Evolutionary conservation across 225 moss, liverwort and hornwort species (phyloP), one percentile per base, ranked within the genome.

Genomic region (Bryum argenteum): DNA sequence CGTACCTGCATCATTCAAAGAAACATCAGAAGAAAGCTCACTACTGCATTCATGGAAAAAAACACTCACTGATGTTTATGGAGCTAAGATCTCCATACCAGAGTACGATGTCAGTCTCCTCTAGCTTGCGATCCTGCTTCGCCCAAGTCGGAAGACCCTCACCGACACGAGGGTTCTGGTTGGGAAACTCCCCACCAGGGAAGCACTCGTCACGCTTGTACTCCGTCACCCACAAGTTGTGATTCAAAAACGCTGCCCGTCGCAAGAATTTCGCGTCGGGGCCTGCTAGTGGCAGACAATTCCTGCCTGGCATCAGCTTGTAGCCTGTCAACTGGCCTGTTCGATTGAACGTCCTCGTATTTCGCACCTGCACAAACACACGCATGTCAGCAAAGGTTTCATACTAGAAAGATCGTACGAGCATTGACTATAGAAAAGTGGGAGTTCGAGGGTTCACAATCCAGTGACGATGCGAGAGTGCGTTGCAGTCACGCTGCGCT

Each of bases 111-210:
- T 98, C 97, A 20, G 97, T 90, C 75, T 94, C 97, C 57, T 98
- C 97, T 10, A 98, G 81, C 69, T 92, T 92, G 66, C 97, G 81
- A 72, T 98, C 94, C 75, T 89, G 81, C 84, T 92, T 81, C 39
- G 79, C 89, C 94, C 97, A 98, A 26, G 97, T 98, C 2, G 88
- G 94, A 60, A 98, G 87, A 19, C 94, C 97, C 80, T 94, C 97
- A 44, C 90, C 97, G 22, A 98, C 86, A 18, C 97, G 85, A 59
- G 97, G 97, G 24, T 98, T 98, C 64, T 98, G 97, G 67, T 98
- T 98, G 11, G 97, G 97, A 71, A 94, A 98, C 75, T 98, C 97
- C 44, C 97, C 97, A 5, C 97, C 97, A 4, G 94, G 97, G 28
- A 90, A 98, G 63, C 90, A 78, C 64, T 98, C 97, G 17, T 92